phyloP scores from a whole-genome alignment of 1,284 basidiomycete species.

The Microstroma glucosiphilum region DNA sequence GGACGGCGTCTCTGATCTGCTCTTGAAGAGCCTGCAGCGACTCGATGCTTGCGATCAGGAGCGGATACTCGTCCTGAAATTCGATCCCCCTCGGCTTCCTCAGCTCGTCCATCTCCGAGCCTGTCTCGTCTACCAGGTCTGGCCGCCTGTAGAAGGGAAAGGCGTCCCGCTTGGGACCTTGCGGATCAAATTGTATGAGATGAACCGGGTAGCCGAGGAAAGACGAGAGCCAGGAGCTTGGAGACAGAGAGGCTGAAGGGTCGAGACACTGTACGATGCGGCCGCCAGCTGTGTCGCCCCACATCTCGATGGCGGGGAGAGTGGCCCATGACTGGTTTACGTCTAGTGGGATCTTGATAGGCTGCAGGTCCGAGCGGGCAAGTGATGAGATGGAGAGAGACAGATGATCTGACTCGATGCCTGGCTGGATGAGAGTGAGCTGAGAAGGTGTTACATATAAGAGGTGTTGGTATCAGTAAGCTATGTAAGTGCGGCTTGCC shows the following conservation, averaged over 20 bases:
- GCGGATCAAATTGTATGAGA: constrained; percentile 33
- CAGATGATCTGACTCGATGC: constrained; percentile 13
- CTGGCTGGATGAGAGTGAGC: constrained; percentile 2
- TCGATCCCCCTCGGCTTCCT: constrained; percentile 24
- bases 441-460: not conserved
- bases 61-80: constrained; percentile 40
- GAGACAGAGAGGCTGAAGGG: not conserved
- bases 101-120: constrained; percentile 15
- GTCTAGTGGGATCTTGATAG: constrained; percentile 13
- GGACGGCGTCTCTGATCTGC: constrained; percentile 18
- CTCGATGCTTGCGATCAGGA: constrained; percentile 28
- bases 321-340: constrained; percentile 17
- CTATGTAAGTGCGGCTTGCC: not conserved
- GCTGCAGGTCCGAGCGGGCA: constrained; percentile 10
- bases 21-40: constrained; percentile 19
- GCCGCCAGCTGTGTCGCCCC: constrained; percentile 32
- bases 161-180: constrained; percentile 14
- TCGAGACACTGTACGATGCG: constrained; percentile 15
- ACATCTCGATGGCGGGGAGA: constrained; percentile 23
- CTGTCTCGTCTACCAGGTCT: not conserved
- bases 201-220: constrained; percentile 33
- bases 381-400: constrained; percentile 13
- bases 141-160: constrained; percentile 39
- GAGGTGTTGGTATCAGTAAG: not conserved
- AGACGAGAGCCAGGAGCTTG: constrained; percentile 30